phyloP scores from a whole-genome alignment of 352 stramenopile species.

The Globisporangium nunn region DNA sequence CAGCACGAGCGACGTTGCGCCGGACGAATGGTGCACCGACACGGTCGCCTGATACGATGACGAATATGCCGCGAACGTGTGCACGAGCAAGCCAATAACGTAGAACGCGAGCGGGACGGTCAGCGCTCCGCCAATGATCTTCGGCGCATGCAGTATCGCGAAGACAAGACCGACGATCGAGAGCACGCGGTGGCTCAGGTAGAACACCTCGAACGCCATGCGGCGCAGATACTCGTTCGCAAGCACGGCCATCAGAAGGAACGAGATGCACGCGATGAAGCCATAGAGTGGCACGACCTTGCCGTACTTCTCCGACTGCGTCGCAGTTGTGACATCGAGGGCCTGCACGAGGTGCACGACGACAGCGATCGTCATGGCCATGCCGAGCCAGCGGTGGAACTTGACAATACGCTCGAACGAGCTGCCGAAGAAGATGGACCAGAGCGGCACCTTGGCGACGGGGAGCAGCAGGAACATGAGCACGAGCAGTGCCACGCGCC shows the following conservation, averaged over 20 bases:
- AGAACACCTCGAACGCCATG: slow-evolving; percentile 68
- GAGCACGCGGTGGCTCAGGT: slow-evolving; percentile 65
- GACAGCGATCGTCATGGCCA: slow-evolving; percentile 42
- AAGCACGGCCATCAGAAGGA: too few relatives aligned
- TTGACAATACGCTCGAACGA: slow-evolving; percentile 81
- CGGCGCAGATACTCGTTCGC: slow-evolving; percentile 53
- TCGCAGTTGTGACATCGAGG: slow-evolving; percentile 31
- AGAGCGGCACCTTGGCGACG: slow-evolving; percentile 48
- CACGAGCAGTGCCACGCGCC: slow-evolving; percentile 53
- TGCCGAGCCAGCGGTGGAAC: slow-evolving; percentile 79
- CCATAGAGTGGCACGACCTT: slow-evolving; percentile 55
- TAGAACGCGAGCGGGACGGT: slow-evolving; percentile 60
- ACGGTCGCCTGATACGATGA: slow-evolving; percentile 47
- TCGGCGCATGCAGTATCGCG: slow-evolving; percentile 55
- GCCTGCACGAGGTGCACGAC: slow-evolving; percentile 56
- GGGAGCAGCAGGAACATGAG: slow-evolving; percentile 80
- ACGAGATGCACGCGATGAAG: slow-evolving; percentile 25
- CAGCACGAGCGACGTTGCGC: slow-evolving; percentile 45
- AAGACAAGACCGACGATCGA: slow-evolving; percentile 74
- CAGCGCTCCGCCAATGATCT: slow-evolving; percentile 46
- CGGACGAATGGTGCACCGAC: slow-evolving; percentile 19
- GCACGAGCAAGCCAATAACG: too few relatives aligned
- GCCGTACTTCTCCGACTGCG: slow-evolving; percentile 38
- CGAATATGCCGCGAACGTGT: slow-evolving; percentile 37
- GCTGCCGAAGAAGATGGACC: slow-evolving; percentile 61